Evolutionary conservation across 2,329 filamentous ascomycete genomes (phyloP).

Genomic region (Ophiostoma sp.): DNA sequence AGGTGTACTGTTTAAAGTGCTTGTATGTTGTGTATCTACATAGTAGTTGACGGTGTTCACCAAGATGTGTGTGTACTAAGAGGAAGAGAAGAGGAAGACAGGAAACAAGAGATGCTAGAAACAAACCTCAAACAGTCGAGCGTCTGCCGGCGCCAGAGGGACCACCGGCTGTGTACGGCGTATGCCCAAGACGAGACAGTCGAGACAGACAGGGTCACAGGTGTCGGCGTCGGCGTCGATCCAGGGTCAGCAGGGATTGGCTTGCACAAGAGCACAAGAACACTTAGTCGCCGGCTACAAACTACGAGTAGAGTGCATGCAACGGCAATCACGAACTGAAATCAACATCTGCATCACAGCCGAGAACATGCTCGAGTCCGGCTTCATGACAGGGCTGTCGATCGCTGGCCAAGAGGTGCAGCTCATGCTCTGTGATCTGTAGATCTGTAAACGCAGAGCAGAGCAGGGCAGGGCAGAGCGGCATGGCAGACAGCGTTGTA

Average conservation of each 20-base stretch:
- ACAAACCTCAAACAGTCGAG: too few relatives aligned
- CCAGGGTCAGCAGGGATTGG: neutral
- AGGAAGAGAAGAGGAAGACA: neutral
- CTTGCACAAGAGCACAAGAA: neutral
- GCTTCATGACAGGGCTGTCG: constrained; percentile 12
- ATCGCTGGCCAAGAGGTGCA: neutral
- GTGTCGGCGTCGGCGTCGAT: neutral
- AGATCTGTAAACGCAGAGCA: neutral
- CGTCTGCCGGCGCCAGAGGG: too few relatives aligned
- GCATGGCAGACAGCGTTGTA: neutral
- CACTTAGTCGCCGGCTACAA: neutral
- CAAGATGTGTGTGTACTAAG: neutral
- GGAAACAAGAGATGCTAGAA: neutral
- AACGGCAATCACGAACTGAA: neutral
- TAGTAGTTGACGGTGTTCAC: neutral
- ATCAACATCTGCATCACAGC: neutral
- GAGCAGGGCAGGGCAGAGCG: neutral
- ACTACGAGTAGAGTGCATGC: neutral
- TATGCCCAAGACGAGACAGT: neutral
- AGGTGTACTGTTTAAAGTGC: neutral
- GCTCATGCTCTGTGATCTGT: neutral
- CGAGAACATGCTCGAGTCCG: neutral
- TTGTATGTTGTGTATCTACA: neutral
- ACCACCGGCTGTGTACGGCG: too few relatives aligned
- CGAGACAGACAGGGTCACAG: neutral